Base-by-base conservation (phyloP, 805 yeast species). In the Saccharomycopsis fibuligera region DNA sequence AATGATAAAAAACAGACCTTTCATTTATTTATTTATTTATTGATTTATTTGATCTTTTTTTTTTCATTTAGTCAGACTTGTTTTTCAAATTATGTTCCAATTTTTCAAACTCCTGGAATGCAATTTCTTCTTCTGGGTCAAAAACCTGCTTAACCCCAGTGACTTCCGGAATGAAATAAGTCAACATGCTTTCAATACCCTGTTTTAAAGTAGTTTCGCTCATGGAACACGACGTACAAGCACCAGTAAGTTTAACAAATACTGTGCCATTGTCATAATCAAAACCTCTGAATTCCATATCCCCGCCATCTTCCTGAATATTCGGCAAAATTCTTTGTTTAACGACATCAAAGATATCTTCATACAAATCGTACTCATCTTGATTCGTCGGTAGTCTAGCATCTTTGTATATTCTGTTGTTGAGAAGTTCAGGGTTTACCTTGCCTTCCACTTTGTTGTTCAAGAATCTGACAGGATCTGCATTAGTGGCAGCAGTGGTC, bases 241-340 rank as follows among this genome's bases (percentile, higher is more conserved):
- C 98, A 43, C 99, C 99, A 58, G 87, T 90, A 41, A 93, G 70
- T 62, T 86, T 88, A 58, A 93, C 76, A 63, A 79, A 86, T 5
- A 95, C 98, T 12, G 84, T 80, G 1, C 99, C 99, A 0, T 84
- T 74, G 51, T 83, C 86, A 54, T 84, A 88, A 49, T 86, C 87
- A 62, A 86, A 90, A 4, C 87, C 93, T 51, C 86, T 76, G 63
- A 81, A 95, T 58, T 87, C 90, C 54, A 93, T 82, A 61, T 93
- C 98, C 29, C 99, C 99, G 54, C 99, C 99, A 60, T 93, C 99
- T 60, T 93, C 99, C 68, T 89, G 96, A 50, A 93, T 89, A 1
- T 98, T 96, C 1, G 99, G 99, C 61, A 96, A 81, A 45, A 93
- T 90, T 62, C 97, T 80, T 1, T 99, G 93, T 53, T 86, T 95